phyloP scores from a whole-genome alignment of 208 protist genomes.

The Trypanosoma vivax region DNA sequence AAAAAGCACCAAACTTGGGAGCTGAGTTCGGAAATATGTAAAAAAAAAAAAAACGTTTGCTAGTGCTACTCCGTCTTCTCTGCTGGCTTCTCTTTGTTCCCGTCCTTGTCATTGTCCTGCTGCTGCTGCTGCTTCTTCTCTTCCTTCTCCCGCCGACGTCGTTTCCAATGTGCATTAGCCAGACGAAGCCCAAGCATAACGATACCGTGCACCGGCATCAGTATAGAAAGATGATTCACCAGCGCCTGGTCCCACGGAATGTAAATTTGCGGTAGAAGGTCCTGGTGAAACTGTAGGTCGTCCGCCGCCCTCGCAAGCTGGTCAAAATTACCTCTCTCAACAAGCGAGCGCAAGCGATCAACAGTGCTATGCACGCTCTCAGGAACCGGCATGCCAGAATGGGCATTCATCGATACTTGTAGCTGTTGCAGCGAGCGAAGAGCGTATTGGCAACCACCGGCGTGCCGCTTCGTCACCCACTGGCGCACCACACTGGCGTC shows the following conservation, averaged over 20 bases:
- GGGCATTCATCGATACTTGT: slow-evolving; percentile 25
- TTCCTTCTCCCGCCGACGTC: slow-evolving; percentile 2
- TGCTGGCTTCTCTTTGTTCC: too few species aligned
- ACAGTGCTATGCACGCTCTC: slow-evolving; percentile 24
- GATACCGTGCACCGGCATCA: slow-evolving; percentile 41
- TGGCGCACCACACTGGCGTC: slow-evolving; percentile 17
- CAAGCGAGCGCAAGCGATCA: slow-evolving; percentile 22
- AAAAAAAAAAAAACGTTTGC: too few species aligned
- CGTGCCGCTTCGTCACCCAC: slow-evolving; percentile 31
- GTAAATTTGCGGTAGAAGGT: slow-evolving; percentile 67
- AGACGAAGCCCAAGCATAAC: slow-evolving; percentile 33
- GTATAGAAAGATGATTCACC: slow-evolving; percentile 48
- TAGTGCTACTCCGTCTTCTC: too few species aligned
- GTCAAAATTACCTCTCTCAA: slow-evolving; percentile 22
- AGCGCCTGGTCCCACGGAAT: slow-evolving; percentile 68
- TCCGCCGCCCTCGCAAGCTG: slow-evolving; percentile 51
- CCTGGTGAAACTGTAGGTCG: slow-evolving; percentile 69
- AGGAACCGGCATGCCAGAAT: slow-evolving; percentile 48
- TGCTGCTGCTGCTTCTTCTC: slow-evolving; percentile 3
- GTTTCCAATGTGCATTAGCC: slow-evolving; percentile 7
- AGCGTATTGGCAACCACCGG: slow-evolving; percentile 44
- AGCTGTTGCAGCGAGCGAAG: slow-evolving; percentile 41
- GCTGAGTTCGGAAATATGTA: too few species aligned
- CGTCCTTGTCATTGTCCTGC: too few species aligned
- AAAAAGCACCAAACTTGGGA: too few species aligned